Base-by-base conservation (phyloP, 176 grass and related monocot species). In the Raddia distichophylla region DNA sequence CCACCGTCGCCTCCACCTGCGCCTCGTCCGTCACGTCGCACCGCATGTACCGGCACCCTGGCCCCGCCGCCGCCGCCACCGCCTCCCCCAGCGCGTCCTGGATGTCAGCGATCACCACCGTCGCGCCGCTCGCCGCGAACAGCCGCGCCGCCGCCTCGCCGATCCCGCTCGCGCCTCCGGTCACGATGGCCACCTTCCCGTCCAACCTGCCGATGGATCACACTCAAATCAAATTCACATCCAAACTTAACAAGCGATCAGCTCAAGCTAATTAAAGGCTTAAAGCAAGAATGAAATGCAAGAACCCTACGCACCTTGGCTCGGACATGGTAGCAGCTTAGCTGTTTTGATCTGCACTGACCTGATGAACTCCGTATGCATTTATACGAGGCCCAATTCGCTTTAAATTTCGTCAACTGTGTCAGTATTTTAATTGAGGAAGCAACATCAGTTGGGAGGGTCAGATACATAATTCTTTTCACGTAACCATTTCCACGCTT, bases 101-200 rank as follows among this genome's bases (percentile, higher is more conserved):
- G 53, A 97, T 87, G 83, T 97, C 94, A 2, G 91, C 94, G 80
- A 97, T 79, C 65, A 97, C 78, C 58, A 93, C 90, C 22, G 54
- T 86, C 67, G 94, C 94, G 7, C 94, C 94, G 74, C 90, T 71
- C 37, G 86, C 83, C 56, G 86, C 86, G 82, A 97, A 93, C 19
- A 93, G 94, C 16, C 86, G 82, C 32, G 94, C 91, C 19, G 89
- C 57, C 8, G 88, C 91, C 80, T 83, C 89, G 44, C 94, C 94
- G 19, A 97, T 97, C 64, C 94, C 94, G 60, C 91, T 93, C 58
- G 94, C 94, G 18, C 83, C 94, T 56, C 94, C 91, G 20, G 94
- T 93, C 7, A 97, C 84, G 67, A 97, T 89, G 3, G 54, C 94
- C 50, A 97, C 94, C 86, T 97, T 97, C 81, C 91, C 91, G 69